Evolutionary conservation across 176 grass and related monocot genomes (phyloP).

Genomic region (Musa itinerans): DNA sequence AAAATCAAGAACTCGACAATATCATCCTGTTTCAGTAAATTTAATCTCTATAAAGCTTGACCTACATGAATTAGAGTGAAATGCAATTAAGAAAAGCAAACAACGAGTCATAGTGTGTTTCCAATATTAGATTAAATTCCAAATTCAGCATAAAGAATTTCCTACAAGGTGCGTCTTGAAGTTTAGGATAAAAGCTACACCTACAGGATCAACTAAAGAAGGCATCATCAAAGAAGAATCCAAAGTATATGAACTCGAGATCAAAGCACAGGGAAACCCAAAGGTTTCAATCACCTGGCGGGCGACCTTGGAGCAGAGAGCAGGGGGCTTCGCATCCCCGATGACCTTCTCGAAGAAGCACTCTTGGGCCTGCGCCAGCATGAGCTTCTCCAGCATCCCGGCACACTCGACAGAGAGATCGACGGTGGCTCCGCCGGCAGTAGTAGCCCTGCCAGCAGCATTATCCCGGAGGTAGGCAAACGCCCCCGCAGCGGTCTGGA

Average conservation of each 20-base stretch:
- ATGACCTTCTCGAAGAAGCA: conserved; percentile 99
- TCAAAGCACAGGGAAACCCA: neutral
- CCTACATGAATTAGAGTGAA: too few species aligned
- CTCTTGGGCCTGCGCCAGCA: conserved; percentile 95
- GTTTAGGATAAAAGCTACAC: too few species aligned
- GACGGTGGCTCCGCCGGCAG: conserved; percentile 46
- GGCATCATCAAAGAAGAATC: too few species aligned
- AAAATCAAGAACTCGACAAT: too few species aligned
- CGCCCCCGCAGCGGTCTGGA: conserved; percentile 66
- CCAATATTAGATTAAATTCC: too few species aligned
- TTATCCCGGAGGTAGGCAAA: conserved; percentile 71
- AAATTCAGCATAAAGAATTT: too few species aligned
- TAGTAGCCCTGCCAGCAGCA: conserved; percentile 53
- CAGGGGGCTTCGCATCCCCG: conserved; percentile 65
- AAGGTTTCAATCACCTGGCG: conserved; percentile 41
- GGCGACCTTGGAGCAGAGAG: conserved; percentile 83
- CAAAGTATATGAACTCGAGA: neutral
- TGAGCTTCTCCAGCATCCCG: conserved; percentile 83
- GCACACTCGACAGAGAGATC: conserved; percentile 77
- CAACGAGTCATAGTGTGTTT: too few species aligned
- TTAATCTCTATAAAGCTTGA: too few species aligned
- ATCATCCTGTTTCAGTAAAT: too few species aligned
- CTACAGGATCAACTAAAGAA: too few species aligned
- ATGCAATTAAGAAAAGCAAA: too few species aligned
- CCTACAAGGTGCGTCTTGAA: too few species aligned